Conservation (phyloP, 2,329 filamentous ascomycete genomes). For the Aspergillus ibericus region DNA sequence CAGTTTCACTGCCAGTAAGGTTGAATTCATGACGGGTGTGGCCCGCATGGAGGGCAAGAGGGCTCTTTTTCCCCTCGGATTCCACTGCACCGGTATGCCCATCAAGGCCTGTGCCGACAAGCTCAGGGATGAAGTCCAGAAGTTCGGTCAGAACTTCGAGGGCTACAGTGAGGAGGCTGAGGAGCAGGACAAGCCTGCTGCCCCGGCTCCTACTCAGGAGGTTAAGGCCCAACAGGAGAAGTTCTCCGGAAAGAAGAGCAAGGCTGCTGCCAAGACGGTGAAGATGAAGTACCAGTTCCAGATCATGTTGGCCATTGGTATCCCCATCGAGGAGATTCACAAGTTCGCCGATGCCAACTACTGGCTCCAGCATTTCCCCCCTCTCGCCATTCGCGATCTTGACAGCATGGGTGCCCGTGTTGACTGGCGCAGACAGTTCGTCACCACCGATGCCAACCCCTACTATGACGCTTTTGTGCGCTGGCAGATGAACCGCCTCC, state of each 20-base stretch:
- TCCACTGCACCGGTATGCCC: conserved; percentile 95
- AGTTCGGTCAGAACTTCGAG: conserved; percentile 86
- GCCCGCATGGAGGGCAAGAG: conserved; percentile 88
- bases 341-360: conserved; percentile 87
- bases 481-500: conserved; percentile 95
- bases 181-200: conserved; percentile 49
- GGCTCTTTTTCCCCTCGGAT: conserved; percentile 85
- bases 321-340: conserved; percentile 85
- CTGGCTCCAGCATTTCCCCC: conserved; percentile 91
- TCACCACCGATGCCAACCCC: conserved; percentile 94
- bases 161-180: conserved; percentile 66
- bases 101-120: conserved; percentile 98
- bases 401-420: conserved; percentile 81
- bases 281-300: conserved; percentile 96
- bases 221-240: conserved; percentile 85
- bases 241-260: conserved; percentile 89
- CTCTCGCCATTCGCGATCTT: conserved; percentile 73
- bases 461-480: conserved; percentile 94
- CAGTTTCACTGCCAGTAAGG: conserved; percentile 86
- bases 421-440: conserved; percentile 89
- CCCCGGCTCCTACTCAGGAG: conserved; percentile 63
- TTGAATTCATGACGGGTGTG: conserved; percentile 87
- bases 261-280: conserved; percentile 83
- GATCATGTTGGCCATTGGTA: conserved; percentile 89
- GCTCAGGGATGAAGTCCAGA: conserved; percentile 80